phyloP scores from a whole-genome alignment of 495 filamentous ascomycete species.

The Penicillium bialowiezense region DNA sequence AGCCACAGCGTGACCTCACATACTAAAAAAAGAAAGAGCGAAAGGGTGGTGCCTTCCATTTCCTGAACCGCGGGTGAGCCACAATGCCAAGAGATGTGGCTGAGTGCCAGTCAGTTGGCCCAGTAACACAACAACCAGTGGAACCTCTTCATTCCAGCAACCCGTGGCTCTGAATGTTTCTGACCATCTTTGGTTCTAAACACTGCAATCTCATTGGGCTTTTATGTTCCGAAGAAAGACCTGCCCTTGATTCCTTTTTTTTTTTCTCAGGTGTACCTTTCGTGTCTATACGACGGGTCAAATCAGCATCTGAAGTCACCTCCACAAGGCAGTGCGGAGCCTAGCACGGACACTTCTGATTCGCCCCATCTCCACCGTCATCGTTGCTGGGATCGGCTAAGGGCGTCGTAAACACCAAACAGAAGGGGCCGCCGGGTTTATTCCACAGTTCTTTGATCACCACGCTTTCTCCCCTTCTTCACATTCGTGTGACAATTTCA shows the following conservation, averaged over 20 bases:
- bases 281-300: not conserved
- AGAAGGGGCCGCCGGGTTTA: constrained; percentile 4
- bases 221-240: not conserved
- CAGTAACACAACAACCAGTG: constrained; percentile 25
- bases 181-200: not conserved
- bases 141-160: not conserved
- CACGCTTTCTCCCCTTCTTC: not conserved
- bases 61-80: not conserved
- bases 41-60: too few species aligned
- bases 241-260: not conserved
- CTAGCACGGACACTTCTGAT: constrained; percentile 17
- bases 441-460: constrained; percentile 2
- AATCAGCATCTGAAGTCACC: constrained; percentile 4
- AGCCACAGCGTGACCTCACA: constrained; percentile 1
- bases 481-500: constrained; percentile 5
- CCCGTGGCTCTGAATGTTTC: constrained; percentile 18
- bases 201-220: constrained; percentile 4
- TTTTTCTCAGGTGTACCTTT: not conserved
- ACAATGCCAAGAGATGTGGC: constrained; percentile 6
- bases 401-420: constrained; percentile 27
- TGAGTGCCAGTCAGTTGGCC: constrained; percentile 32
- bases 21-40: constrained; percentile 4
- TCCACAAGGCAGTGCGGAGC: constrained; percentile 18
- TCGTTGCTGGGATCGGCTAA: constrained; percentile 18
- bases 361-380: constrained; percentile 23